Evolutionary conservation across 139 green algal species (phyloP).

Genomic region (Chlorella sp.): DNA sequence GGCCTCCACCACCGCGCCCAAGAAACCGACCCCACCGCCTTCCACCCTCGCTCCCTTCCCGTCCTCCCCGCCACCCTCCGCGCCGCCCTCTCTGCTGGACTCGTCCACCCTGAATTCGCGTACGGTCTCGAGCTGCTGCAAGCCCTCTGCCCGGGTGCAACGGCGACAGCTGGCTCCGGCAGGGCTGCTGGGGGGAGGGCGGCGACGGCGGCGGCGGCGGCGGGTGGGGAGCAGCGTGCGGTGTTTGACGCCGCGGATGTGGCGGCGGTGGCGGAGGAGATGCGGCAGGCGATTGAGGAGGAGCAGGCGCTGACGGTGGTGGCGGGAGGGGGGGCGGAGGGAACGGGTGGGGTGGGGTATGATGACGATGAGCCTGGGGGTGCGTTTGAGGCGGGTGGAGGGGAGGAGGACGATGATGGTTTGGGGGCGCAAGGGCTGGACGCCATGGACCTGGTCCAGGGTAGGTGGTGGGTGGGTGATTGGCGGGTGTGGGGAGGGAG

Average conservation of each 20-base stretch:
- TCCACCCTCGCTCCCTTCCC: background rate
- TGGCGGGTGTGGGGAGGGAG: background rate
- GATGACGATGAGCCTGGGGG: slow-evolving; percentile 9
- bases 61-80: background rate
- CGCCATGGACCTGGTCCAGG: slow-evolving; percentile 2
- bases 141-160: background rate
- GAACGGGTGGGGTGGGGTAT: background rate
- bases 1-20: too few species aligned
- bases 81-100: background rate
- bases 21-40: too few species aligned
- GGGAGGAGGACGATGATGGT: background rate
- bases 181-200: background rate
- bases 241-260: slow-evolving; percentile 34
- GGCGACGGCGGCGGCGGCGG: background rate
- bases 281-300: background rate
- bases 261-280: slow-evolving; percentile 16
- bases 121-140: slow-evolving; percentile 23
- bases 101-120: slow-evolving; percentile 29
- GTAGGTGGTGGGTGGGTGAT: background rate
- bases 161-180: background rate
- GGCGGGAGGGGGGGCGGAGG: background rate
- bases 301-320: slow-evolving; percentile 4
- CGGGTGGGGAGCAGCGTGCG: background rate
- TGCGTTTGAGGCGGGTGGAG: background rate
- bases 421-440: background rate